A percentile compares a stretch with the other conserved stretches of the same genome.
phyloP scores from a whole-genome alignment of 257 asterid genomes.

The Nicotiana knightiana region DNA sequence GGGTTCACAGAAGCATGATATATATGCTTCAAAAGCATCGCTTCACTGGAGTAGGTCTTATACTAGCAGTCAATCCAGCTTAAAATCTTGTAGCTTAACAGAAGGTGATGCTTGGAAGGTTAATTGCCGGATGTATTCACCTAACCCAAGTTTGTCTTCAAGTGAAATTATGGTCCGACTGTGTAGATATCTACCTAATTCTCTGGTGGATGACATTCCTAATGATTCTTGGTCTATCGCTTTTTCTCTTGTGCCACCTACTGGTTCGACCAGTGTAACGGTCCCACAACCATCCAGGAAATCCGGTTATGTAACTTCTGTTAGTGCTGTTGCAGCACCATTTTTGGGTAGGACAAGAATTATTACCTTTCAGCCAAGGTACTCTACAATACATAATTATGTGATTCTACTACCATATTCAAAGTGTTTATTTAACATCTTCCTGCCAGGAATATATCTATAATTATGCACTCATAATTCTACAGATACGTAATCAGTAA shows the following conservation, averaged over 20 bases:
- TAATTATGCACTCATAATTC: constrained; percentile 10
- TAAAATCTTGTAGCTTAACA: constrained; percentile 32
- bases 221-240: constrained; percentile 71
- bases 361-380: constrained; percentile 92
- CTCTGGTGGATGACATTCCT: constrained; percentile 36
- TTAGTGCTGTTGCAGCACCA: constrained; percentile 79
- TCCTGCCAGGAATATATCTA: neutral
- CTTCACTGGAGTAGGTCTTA: constrained; percentile 14
- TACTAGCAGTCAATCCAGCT: constrained; percentile 34
- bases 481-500: constrained; percentile 86
- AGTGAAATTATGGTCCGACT: constrained; percentile 66
- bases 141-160: constrained; percentile 58
- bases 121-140: constrained; percentile 77
- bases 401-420: neutral
- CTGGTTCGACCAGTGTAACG: constrained; percentile 75
- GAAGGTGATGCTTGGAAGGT: constrained; percentile 40
- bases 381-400: constrained; percentile 17
- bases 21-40: constrained; percentile 11
- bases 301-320: constrained; percentile 75
- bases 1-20: constrained; percentile 15
- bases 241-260: constrained; percentile 82
- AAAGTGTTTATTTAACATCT: neutral
- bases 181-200: constrained; percentile 47
- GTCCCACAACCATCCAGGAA: constrained; percentile 68
- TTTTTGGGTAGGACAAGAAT: constrained; percentile 83